phyloP scores from a whole-genome alignment of 805 yeast genomes.

The Saccharomyces eubayanus region DNA sequence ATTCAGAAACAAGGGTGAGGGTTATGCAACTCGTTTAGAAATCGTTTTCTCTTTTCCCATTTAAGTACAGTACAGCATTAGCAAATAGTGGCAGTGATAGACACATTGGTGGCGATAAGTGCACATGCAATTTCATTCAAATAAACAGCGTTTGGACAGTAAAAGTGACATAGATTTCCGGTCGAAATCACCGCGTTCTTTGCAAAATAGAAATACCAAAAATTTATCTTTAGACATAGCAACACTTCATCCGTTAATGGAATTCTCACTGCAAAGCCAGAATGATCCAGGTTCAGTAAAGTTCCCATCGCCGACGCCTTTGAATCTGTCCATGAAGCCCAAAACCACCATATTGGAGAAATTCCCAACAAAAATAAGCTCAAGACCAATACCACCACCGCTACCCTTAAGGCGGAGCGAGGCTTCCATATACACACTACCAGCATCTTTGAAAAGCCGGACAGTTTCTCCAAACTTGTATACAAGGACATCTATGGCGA shows the following conservation, averaged over 20 bases:
- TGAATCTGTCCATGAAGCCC: background rate
- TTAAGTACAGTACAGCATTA: background rate
- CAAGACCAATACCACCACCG: slow-evolving; percentile 1
- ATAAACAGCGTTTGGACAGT: background rate
- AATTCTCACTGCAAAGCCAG: background rate
- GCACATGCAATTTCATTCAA: background rate
- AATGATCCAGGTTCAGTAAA: background rate
- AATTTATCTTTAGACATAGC: slow-evolving; percentile 14
- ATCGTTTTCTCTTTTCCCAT: background rate
- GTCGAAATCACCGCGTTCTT: slow-evolving; percentile 12
- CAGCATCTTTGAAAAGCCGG: background rate
- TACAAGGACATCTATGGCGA: background rate
- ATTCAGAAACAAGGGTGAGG: background rate
- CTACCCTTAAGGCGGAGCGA: slow-evolving; percentile 12
- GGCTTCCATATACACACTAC: slow-evolving; percentile 17
- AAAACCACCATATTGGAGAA: background rate
- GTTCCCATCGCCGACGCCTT: background rate
- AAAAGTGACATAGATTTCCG: background rate
- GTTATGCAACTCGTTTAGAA: background rate
- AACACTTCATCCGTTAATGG: background rate
- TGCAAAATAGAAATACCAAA: slow-evolving; percentile 26
- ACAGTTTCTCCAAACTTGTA: background rate
- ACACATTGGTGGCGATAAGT: background rate
- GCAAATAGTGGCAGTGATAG: background rate
- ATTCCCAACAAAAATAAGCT: slow-evolving; percentile 1